These are phyloP conservation scores for Porogramme epimiltina DNA, from an alignment of 1,284 basidiomycete species.

Conservation along the genomic window DNA sequence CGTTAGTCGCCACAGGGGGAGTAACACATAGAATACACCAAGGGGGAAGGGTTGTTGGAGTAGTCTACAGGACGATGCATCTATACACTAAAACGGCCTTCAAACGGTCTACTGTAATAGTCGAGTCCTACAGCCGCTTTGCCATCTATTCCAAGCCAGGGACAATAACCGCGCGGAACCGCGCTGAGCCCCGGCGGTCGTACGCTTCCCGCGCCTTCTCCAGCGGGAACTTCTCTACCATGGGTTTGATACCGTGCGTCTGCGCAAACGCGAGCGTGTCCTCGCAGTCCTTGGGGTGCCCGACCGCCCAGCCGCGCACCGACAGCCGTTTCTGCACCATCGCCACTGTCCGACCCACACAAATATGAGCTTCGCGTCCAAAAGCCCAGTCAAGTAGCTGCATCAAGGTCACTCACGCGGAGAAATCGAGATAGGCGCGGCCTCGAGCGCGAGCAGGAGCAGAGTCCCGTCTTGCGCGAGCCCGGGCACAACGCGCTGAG, in stretches of 20 bases:
- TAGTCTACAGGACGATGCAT: no score
- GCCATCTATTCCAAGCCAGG: no score
- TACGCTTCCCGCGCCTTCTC: constrained; percentile 30
- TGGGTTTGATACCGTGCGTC: constrained; percentile 23
- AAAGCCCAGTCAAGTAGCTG: background rate
- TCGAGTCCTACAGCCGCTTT: no score
- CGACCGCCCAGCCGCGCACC: constrained; percentile 26
- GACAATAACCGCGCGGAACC: constrained; percentile 31
- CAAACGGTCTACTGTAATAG: no score
- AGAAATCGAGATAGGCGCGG: constrained; percentile 6
- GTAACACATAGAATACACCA: no score
- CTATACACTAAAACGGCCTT: no score
- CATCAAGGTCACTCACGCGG: constrained; percentile 5
- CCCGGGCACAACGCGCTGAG: constrained; percentile 22
- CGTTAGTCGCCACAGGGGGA: no score
- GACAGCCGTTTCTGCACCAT: constrained; percentile 5
- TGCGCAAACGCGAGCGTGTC: constrained; percentile 23
- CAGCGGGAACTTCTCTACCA: constrained; percentile 28
- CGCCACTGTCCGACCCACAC: background rate
- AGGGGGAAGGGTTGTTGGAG: no score
- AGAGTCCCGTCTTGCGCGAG: constrained; percentile 26
- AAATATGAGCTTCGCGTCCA: background rate
- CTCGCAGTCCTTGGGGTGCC: constrained; percentile 26
- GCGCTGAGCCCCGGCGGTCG: constrained; percentile 20
- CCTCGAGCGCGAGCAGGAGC: constrained; percentile 21